Conservation (phyloP, 2,329 filamentous ascomycete species). For the Ophiostoma himal-ulmi region DNA sequence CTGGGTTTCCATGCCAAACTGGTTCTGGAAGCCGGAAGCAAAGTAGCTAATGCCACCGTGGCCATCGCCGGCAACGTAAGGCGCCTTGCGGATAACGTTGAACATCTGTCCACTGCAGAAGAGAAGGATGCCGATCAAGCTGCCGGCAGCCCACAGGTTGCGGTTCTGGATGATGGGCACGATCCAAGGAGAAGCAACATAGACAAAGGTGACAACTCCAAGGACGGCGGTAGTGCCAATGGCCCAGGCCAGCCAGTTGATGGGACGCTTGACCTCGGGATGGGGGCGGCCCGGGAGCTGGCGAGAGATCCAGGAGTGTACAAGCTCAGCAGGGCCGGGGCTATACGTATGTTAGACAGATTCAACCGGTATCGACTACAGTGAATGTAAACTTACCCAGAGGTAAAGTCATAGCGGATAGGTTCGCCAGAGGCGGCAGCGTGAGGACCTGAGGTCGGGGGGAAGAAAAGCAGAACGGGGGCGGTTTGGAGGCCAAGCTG, state of each 20-base stretch:
- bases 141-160: slow-evolving; percentile 88
- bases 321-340: slow-evolving; percentile 65
- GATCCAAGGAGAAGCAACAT: slow-evolving; percentile 70
- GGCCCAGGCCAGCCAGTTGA: slow-evolving; percentile 78
- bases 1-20: slow-evolving; percentile 91
- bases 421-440: slow-evolving; percentile 65
- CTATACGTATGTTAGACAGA: slow-evolving; percentile 38
- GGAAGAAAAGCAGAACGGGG: slow-evolving; percentile 82
- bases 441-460: slow-evolving; percentile 73
- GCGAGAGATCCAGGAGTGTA: slow-evolving; percentile 72
- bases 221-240: slow-evolving; percentile 62
- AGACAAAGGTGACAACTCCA: slow-evolving; percentile 61
- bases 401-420: slow-evolving; percentile 76
- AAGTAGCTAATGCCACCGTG: slow-evolving; percentile 86
- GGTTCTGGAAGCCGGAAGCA: slow-evolving; percentile 84
- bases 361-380: neutral
- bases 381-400: slow-evolving; percentile 52
- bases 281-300: slow-evolving; percentile 73
- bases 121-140: slow-evolving; percentile 79
- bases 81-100: slow-evolving; percentile 94
- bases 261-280: slow-evolving; percentile 70
- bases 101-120: slow-evolving; percentile 99
- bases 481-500: slow-evolving; percentile 92
- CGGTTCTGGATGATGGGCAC: slow-evolving; percentile 79
- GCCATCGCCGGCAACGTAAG: slow-evolving; percentile 82